Percentiles rank a stretch among this genome's conserved stretches.
These are phyloP conservation scores for Tilletiaria anomala DNA, from an alignment of 1,284 basidiomycete genomes.

Conservation along the genomic window DNA sequence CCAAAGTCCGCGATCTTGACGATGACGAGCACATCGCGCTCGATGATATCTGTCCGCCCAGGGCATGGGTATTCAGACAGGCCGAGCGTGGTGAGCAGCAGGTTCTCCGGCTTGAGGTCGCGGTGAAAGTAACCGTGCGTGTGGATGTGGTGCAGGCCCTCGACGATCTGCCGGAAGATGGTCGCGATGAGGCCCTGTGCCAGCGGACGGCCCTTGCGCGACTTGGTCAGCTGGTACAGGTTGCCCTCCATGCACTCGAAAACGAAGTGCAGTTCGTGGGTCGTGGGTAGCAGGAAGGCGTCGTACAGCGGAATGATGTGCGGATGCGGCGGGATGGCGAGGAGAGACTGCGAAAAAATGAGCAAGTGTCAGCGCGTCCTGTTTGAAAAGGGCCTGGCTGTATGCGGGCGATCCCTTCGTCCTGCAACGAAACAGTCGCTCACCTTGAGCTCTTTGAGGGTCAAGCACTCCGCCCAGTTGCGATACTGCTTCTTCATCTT, in stretches of 20 bases:
- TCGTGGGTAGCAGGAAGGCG: slow-evolving; percentile 82
- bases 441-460: slow-evolving; percentile 89
- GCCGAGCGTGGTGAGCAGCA: slow-evolving; percentile 98
- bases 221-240: slow-evolving; percentile 95
- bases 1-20: slow-evolving; percentile 99
- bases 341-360: slow-evolving; percentile 60
- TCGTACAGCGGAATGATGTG: slow-evolving; percentile 98
- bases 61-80: slow-evolving; percentile 68
- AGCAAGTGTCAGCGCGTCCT: too few species aligned
- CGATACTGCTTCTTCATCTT: slow-evolving; percentile 96
- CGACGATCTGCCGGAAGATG: slow-evolving; percentile 82
- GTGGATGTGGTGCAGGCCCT: slow-evolving; percentile 86
- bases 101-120: slow-evolving; percentile 99
- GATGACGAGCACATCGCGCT: slow-evolving; percentile 89
- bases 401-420: too few species aligned
- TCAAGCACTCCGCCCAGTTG: slow-evolving; percentile 90
- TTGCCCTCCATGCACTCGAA: slow-evolving; percentile 99
- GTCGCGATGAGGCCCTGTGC: slow-evolving; percentile 88
- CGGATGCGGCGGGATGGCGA: slow-evolving; percentile 81
- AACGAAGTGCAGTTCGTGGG: slow-evolving; percentile 94
- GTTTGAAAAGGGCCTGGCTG: too few species aligned
- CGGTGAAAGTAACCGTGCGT: slow-evolving; percentile 88
- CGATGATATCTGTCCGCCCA: slow-evolving; percentile 40
- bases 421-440: too few species aligned
- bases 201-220: slow-evolving; percentile 79